Conservation (phyloP, 2,329 filamentous ascomycete genomes). For the Aureobasidium pullulans region DNA sequence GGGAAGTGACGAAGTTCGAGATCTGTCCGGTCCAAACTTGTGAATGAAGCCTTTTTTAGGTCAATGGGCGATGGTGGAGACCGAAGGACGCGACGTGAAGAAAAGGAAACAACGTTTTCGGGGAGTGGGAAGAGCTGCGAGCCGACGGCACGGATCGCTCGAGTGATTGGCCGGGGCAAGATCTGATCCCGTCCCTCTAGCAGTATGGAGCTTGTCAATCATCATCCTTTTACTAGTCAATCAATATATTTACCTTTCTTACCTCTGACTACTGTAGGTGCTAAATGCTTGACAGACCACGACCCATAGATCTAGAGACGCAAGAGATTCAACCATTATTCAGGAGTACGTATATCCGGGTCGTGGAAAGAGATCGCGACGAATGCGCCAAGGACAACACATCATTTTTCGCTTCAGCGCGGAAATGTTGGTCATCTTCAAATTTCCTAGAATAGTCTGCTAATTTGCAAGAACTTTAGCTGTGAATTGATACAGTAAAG, state of each 20-base stretch:
- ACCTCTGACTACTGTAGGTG: background rate
- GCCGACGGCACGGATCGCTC: background rate
- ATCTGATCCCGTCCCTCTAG: background rate
- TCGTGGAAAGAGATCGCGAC: slow-evolving; percentile 1
- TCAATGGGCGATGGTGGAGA: background rate
- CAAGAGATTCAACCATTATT: background rate
- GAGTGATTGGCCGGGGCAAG: background rate
- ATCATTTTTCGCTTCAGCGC: background rate
- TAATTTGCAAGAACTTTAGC: background rate
- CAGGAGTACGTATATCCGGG: background rate
- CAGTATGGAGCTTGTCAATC: background rate
- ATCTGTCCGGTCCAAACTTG: background rate
- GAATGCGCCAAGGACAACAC: background rate
- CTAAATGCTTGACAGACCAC: background rate
- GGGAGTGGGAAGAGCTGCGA: background rate
- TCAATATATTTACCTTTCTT: slow-evolving; percentile 4
- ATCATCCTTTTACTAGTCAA: background rate
- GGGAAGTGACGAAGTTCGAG: background rate
- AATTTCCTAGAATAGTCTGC: background rate
- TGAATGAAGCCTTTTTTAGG: background rate
- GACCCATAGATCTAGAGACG: background rate
- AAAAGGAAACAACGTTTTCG: background rate
- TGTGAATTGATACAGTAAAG: background rate
- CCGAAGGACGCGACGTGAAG: background rate
- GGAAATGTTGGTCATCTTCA: background rate